These are phyloP conservation scores for Claviceps sp. DNA, from an alignment of 2,329 filamentous ascomycete genomes.

Conservation along the genomic window DNA sequence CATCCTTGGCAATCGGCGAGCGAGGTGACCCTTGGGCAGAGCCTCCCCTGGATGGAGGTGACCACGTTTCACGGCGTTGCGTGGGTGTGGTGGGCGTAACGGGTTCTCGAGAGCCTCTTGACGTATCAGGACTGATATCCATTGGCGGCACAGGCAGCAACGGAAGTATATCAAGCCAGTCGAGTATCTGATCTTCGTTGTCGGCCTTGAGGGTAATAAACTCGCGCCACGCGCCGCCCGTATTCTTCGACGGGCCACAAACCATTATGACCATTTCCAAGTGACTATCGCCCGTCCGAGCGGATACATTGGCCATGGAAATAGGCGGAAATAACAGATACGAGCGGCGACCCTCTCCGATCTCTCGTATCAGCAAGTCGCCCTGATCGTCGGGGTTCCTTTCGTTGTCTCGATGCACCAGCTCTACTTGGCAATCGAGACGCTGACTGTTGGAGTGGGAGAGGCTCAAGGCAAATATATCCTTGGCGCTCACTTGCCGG, in stretches of 20 bases:
- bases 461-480: conserved; percentile 76
- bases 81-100: conserved; percentile 9
- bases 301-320: conserved; percentile 59
- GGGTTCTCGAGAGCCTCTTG: conserved; percentile 16
- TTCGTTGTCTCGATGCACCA: conserved; percentile 72
- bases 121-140: conserved; percentile 16
- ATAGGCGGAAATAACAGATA: conserved; percentile 91
- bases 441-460: conserved; percentile 82
- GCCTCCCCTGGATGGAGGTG: conserved; percentile 8
- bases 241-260: conserved; percentile 44
- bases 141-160: conserved; percentile 34
- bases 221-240: conserved; percentile 65
- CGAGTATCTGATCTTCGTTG: conserved; percentile 60
- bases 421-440: conserved; percentile 76
- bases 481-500: conserved; percentile 76
- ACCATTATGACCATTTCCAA: conserved; percentile 79
- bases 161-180: conserved; percentile 77
- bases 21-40: conserved; percentile 13
- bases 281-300: conserved; percentile 56
- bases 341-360: conserved; percentile 55
- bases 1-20: conserved; percentile 9
- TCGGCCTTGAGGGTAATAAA: conserved; percentile 65
- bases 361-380: conserved; percentile 84
- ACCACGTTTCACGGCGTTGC: conserved; percentile 18
- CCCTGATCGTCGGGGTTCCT: conserved; percentile 53